These are phyloP conservation scores for Balakata baccata DNA, from an alignment of 345 rosid species.

Conservation along the genomic window DNA sequence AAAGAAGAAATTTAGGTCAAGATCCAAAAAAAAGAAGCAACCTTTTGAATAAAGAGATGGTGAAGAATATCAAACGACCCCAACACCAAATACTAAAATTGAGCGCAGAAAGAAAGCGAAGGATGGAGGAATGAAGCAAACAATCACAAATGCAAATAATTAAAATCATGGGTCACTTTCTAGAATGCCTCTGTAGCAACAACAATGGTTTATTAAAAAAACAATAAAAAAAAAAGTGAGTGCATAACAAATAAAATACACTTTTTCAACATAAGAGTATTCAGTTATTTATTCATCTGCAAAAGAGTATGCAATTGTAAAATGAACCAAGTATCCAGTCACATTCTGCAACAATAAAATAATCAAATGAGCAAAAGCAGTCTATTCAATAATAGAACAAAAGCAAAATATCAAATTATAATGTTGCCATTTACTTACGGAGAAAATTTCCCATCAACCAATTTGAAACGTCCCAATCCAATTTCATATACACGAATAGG, in stretches of 20 bases:
- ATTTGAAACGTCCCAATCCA: conserved; percentile 79
- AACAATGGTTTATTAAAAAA: not conserved
- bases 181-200: not conserved
- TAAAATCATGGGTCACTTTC: not conserved
- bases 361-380: not conserved
- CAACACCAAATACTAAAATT: not conserved
- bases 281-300: too few species aligned
- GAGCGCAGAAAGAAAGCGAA: not conserved
- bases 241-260: not conserved
- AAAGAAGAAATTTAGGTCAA: not conserved
- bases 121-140: conserved; percentile 2
- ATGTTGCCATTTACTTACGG: conserved; percentile 57
- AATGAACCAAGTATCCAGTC: not conserved
- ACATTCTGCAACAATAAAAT: conserved; percentile 9
- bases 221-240: not conserved
- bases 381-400: conserved; percentile 6
- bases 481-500: conserved; percentile 84
- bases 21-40: not conserved
- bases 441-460: conserved; percentile 99
- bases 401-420: conserved; percentile 13
- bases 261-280: not conserved
- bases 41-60: not conserved
- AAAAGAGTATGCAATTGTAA: not conserved
- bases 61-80: conserved; percentile 18
- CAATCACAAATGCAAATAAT: not conserved